phyloP scores from a whole-genome alignment of 345 rosid species.

The Syzygium aqueum region DNA sequence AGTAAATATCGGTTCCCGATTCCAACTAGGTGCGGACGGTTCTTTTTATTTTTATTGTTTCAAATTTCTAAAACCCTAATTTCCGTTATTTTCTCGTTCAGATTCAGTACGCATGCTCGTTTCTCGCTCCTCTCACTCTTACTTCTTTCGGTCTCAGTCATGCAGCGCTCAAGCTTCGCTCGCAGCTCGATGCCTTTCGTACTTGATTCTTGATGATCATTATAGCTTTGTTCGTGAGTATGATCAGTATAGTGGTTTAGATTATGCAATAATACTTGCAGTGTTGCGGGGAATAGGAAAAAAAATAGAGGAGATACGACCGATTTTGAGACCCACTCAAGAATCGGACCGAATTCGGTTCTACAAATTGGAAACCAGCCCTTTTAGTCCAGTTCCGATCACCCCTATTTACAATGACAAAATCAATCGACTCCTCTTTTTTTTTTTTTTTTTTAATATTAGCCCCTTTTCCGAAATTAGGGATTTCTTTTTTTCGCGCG shows the following conservation, averaged over 20 bases:
- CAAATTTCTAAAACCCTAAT: not conserved
- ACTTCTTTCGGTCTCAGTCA: not conserved
- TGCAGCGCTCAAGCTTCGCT: not conserved
- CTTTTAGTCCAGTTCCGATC: not conserved
- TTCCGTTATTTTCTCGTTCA: not conserved
- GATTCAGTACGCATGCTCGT: not conserved
- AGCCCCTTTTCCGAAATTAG: not conserved
- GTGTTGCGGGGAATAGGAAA: not conserved
- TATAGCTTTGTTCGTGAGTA: not conserved
- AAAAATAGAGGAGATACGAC: not conserved
- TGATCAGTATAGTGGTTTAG: not conserved
- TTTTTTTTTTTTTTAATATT: not conserved
- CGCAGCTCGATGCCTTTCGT: not conserved
- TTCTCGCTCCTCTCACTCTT: not conserved
- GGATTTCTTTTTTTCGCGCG: not conserved
- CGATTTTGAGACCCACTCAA: too few species aligned
- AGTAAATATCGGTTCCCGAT: too few species aligned
- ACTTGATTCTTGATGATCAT: not conserved
- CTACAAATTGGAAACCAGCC: not conserved
- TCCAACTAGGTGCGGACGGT: too few species aligned
- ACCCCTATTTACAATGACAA: not conserved
- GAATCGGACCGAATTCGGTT: too few species aligned
- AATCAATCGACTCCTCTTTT: not conserved
- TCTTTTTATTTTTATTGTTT: too few species aligned
- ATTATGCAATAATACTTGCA: too few species aligned